Evolutionary conservation across 495 filamentous ascomycete genomes (phyloP).

Genomic region (Penicillium egyptiacum): DNA sequence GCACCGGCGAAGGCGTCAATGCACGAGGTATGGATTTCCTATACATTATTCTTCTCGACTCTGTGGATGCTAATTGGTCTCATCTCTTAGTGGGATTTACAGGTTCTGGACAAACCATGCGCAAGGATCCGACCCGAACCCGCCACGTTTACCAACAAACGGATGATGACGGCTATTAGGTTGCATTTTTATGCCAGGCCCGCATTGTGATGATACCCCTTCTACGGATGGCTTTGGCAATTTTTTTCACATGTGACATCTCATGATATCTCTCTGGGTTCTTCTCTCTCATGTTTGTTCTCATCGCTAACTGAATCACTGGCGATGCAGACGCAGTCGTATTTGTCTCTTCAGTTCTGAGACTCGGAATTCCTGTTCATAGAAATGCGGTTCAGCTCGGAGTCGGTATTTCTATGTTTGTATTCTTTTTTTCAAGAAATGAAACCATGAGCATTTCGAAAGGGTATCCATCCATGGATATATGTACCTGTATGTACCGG

Average conservation of each 20-base stretch:
- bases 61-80: conserved; percentile 16
- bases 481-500: conserved; percentile 2
- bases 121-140: conserved; percentile 79
- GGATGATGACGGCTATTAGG: conserved; percentile 65
- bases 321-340: conserved; percentile 34
- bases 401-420: conserved; percentile 13
- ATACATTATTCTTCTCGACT: not conserved
- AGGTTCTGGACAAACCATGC: conserved; percentile 90
- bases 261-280: conserved; percentile 14
- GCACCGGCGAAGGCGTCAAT: conserved; percentile 80
- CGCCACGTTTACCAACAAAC: conserved; percentile 83
- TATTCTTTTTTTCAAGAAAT: not conserved
- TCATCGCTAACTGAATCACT: conserved; percentile 37
- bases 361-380: conserved; percentile 21
- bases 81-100: conserved; percentile 79
- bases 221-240: conserved; percentile 14
- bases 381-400: conserved; percentile 15
- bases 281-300: conserved; percentile 20
- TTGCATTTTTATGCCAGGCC: not conserved
- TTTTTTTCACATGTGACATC: conserved; percentile 16
- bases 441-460: conserved; percentile 1
- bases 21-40: conserved; percentile 66
- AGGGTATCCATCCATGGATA: too few relatives aligned
- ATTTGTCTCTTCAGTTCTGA: conserved; percentile 15
- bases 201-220: conserved; percentile 10